Evolutionary conservation across 1,139 yeast species (phyloP).

Genomic region (Pichia sp.): DNA sequence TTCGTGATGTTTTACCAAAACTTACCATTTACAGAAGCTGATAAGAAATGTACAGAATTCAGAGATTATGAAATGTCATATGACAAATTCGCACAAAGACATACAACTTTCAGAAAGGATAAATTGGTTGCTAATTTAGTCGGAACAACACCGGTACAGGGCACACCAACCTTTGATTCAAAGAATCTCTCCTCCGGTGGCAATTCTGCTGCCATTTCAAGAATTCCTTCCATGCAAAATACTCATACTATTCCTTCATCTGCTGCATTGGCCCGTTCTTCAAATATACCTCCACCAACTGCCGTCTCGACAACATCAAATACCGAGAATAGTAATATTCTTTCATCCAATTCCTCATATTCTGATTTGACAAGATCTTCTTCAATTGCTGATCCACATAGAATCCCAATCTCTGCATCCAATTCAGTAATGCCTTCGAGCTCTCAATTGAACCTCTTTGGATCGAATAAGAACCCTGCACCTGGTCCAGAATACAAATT

Average conservation of each 20-base stretch:
- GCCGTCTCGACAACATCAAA: conserved; percentile 7
- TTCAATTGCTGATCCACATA: not conserved
- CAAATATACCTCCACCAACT: conserved; percentile 3
- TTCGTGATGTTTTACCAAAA: conserved; percentile 61
- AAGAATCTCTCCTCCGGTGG: not conserved
- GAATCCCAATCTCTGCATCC: not conserved
- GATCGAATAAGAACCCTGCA: conserved; percentile 15
- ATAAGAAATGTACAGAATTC: conserved; percentile 42
- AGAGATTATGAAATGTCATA: conserved; percentile 63
- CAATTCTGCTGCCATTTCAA: conserved; percentile 10
- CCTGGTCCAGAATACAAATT: conserved; percentile 57
- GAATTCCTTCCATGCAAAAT: conserved; percentile 13
- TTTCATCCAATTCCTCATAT: conserved; percentile 17
- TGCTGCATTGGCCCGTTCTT: conserved; percentile 18
- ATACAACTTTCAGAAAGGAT: conserved; percentile 54
- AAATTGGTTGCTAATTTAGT: conserved; percentile 29
- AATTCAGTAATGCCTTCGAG: conserved; percentile 8
- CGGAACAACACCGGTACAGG: conserved; percentile 14
- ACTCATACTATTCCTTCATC: conserved; percentile 14
- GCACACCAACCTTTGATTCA: conserved; percentile 8
- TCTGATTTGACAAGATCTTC: conserved; percentile 3
- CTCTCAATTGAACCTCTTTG: conserved; percentile 3
- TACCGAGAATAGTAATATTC: not conserved
- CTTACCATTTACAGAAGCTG: conserved; percentile 58
- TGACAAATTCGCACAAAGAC: conserved; percentile 43